Evolutionary conservation across 495 filamentous ascomycete genomes (phyloP).

Genomic region (Aspergillus hancockii): DNA sequence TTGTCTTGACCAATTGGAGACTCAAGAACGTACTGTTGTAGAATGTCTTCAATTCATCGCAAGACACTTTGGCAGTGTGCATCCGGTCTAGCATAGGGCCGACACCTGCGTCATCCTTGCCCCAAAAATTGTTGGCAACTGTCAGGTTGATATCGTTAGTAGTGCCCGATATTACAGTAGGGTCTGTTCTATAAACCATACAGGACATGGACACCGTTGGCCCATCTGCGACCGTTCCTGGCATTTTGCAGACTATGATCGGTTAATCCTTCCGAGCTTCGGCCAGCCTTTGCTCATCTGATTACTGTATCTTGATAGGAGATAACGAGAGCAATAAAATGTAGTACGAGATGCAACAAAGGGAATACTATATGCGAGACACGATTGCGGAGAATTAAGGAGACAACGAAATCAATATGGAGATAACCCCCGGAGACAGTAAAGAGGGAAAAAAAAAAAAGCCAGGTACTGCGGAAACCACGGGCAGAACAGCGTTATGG

Average conservation of each 20-base stretch:
- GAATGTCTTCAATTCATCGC: constrained; percentile 90
- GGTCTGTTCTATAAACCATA: constrained; percentile 31
- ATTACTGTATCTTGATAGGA: constrained; percentile 22
- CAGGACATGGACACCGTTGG: constrained; percentile 66
- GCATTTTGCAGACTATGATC: constrained; percentile 51
- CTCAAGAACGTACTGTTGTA: constrained; percentile 64
- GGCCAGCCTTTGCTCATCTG: constrained; percentile 47
- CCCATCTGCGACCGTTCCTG: constrained; percentile 60
- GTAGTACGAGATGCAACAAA: constrained; percentile 2
- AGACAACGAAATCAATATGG: neutral
- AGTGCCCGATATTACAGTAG: neutral
- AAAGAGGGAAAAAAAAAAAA: constrained; percentile 16
- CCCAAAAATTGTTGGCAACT: constrained; percentile 99
- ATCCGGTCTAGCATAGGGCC: constrained; percentile 91
- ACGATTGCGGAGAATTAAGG: constrained; percentile 2
- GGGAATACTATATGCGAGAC: neutral
- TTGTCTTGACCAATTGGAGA: neutral
- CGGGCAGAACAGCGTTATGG: constrained; percentile 21
- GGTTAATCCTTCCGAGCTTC: constrained; percentile 31
- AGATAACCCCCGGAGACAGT: constrained; percentile 6
- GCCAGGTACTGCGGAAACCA: constrained; percentile 15
- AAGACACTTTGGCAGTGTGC: constrained; percentile 92
- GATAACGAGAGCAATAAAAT: constrained; percentile 14
- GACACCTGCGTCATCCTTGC: constrained; percentile 97
- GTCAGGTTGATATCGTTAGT: constrained; percentile 21